These are phyloP conservation scores for Chondrus crispus DNA, from an alignment of 23 red algal genomes.

Conservation along the genomic window DNA sequence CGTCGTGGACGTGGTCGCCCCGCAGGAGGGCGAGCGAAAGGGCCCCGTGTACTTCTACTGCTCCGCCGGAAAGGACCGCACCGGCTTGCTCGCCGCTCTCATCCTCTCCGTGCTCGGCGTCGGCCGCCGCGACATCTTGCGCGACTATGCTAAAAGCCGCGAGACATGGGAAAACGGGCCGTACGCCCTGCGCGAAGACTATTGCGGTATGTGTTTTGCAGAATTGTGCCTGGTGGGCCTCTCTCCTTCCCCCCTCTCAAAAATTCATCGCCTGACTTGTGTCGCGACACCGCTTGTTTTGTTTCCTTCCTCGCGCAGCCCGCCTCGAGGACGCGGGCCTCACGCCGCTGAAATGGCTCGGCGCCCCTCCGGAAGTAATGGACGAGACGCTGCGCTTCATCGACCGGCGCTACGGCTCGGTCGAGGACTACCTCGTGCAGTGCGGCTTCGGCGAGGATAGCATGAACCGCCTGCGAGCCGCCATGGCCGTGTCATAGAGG, in stretches of 20 bases:
- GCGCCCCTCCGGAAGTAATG: slow-evolving; percentile 62
- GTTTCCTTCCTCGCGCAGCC: background rate
- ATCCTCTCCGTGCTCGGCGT: slow-evolving; percentile 39
- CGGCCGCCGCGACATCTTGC: slow-evolving; percentile 3
- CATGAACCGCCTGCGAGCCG: background rate
- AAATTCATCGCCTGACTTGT: background rate
- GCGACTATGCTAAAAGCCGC: slow-evolving; percentile 33
- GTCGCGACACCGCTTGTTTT: no score
- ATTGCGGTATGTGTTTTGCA: background rate
- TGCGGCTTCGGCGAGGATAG: slow-evolving; percentile 46
- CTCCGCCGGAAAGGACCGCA: slow-evolving; percentile 73
- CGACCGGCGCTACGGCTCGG: background rate
- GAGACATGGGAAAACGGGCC: slow-evolving; percentile 39
- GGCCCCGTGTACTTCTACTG: slow-evolving; percentile 55
- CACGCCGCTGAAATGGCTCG: slow-evolving; percentile 37
- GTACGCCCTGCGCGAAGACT: background rate
- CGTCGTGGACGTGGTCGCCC: background rate
- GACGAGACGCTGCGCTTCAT: slow-evolving; percentile 47
- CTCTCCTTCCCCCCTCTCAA: background rate
- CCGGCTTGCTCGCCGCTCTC: slow-evolving; percentile 59
- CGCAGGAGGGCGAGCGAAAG: background rate
- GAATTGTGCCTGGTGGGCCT: background rate
- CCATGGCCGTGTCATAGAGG: background rate
- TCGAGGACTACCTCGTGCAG: slow-evolving; percentile 45
- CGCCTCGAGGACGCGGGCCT: slow-evolving; percentile 19